A percentile compares a stretch with the other conserved stretches of the same genome.
Evolutionary conservation across 1,284 basidiomycete species (phyloP).

Genomic region (Papiliotrema terrestris): DNA sequence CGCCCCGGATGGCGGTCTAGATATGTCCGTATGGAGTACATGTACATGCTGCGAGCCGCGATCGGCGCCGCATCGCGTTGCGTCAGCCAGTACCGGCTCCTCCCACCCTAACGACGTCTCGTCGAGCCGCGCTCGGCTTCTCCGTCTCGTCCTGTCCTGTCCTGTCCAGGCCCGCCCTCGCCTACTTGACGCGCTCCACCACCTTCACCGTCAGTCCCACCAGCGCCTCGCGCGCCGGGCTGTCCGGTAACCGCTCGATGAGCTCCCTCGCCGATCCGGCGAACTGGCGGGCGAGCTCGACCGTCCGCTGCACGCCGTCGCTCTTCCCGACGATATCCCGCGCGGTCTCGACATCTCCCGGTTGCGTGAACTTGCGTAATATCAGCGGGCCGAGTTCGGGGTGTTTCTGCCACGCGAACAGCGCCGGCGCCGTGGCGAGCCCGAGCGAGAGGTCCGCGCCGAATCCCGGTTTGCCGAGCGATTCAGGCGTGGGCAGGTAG

Average conservation of each 20-base stretch:
- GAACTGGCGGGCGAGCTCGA: conserved; percentile 71
- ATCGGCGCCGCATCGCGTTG: too few species aligned
- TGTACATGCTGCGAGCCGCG: too few species aligned
- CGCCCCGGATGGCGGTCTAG: too few species aligned
- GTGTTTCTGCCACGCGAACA: conserved; percentile 93
- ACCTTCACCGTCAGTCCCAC: conserved; percentile 50
- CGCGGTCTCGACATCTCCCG: conserved; percentile 82
- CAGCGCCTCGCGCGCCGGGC: conserved; percentile 72
- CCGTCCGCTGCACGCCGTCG: conserved; percentile 74
- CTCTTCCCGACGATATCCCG: conserved; percentile 68
- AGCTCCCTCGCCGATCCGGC: conserved; percentile 71
- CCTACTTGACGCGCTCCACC: conserved; percentile 48
- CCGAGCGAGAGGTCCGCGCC: conserved; percentile 84
- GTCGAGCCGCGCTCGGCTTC: too few species aligned
- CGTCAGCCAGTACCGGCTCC: too few species aligned
- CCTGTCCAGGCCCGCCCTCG: too few species aligned
- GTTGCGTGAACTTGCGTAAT: conserved; percentile 70
- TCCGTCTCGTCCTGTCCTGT: too few species aligned
- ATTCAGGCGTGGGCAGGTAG: conserved; percentile 64
- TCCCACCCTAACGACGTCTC: too few species aligned
- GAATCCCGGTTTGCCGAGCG: conserved; percentile 74
- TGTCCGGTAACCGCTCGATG: conserved; percentile 70
- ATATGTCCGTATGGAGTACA: too few species aligned
- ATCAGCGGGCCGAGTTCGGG: conserved; percentile 75
- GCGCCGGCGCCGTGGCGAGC: conserved; percentile 82